A percentile compares a stretch with the other conserved stretches of the same genome.
These are phyloP conservation scores for Chrysoporthe deuterocubensis DNA, from an alignment of 2,329 filamentous ascomycete genomes.

Conservation along the genomic window DNA sequence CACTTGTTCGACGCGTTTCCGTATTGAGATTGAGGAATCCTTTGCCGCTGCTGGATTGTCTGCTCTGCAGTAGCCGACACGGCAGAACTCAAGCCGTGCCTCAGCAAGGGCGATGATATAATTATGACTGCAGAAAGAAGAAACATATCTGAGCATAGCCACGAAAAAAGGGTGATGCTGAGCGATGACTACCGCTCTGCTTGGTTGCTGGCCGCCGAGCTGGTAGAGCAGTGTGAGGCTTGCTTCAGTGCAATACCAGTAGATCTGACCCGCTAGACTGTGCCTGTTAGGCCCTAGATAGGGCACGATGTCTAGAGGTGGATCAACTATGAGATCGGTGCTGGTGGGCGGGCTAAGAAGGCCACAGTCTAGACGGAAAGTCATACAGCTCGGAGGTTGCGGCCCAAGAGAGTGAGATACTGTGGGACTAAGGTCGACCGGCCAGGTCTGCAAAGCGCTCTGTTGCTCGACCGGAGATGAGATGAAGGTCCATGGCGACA, in stretches of 20 bases:
- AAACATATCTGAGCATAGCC: conserved; percentile 5
- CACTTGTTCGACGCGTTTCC: neutral
- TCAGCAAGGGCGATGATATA: conserved; percentile 16
- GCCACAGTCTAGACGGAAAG: conserved; percentile 1
- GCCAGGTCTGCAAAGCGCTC: neutral
- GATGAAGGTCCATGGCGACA: neutral
- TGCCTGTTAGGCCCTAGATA: conserved; percentile 12
- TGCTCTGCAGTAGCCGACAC: conserved; percentile 10
- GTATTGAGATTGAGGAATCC: neutral
- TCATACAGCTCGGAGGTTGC: neutral
- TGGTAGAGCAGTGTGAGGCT: conserved; percentile 2
- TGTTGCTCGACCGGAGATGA: neutral
- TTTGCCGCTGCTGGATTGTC: conserved; percentile 2
- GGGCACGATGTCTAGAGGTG: conserved; percentile 10
- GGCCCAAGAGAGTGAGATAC: neutral
- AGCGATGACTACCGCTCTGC: conserved; percentile 3
- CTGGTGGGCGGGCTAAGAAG: neutral
- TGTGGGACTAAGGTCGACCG: neutral
- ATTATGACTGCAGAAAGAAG: conserved; percentile 9
- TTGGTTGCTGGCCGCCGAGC: conserved; percentile 5
- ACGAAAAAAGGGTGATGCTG: conserved; percentile 2
- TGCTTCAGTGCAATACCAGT: conserved; percentile 18
- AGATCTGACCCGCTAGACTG: conserved; percentile 7
- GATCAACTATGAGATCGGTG: neutral
- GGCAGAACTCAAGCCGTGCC: conserved; percentile 15